Conservation (phyloP, 306 rosid species). For the Hippophae tibetana region DNA sequence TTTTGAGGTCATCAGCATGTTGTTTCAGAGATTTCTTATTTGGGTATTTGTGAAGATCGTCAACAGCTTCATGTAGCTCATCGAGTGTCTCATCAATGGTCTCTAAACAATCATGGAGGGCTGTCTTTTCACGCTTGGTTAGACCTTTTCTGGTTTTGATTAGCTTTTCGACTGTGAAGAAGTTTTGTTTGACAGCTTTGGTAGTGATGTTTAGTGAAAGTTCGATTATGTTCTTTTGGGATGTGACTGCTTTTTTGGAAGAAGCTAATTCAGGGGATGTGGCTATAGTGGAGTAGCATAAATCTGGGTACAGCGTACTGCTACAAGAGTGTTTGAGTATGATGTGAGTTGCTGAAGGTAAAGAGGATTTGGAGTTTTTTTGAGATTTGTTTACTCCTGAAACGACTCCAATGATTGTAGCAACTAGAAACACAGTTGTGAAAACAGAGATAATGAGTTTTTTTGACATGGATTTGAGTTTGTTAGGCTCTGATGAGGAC, state of each 20-base stretch:
- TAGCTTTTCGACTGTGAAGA: not conserved
- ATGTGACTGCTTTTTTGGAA: not conserved
- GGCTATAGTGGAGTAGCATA: not conserved
- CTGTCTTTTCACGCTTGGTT: not conserved
- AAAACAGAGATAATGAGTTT: too few relatives aligned
- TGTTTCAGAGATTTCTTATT: not conserved
- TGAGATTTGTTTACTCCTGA: too few relatives aligned
- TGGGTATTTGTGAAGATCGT: not conserved
- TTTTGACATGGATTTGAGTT: too few relatives aligned
- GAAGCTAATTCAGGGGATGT: not conserved
- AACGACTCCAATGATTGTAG: too few relatives aligned
- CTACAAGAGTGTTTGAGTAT: not conserved
- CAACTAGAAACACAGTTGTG: too few relatives aligned
- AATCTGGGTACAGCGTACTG: not conserved
- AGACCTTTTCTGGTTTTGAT: not conserved
- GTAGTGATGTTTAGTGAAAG: not conserved
- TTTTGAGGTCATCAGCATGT: not conserved
- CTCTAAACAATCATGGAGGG: not conserved
- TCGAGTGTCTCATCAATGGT: not conserved
- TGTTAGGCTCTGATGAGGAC: too few relatives aligned
- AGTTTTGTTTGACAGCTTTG: not conserved
- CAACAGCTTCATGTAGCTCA: not conserved
- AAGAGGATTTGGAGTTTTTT: too few relatives aligned
- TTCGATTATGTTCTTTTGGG: not conserved
- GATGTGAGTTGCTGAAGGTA: not conserved